Percentiles rank a stretch among this genome's conserved stretches.
phyloP scores from a whole-genome alignment of 2,329 filamentous ascomycete species.

The Trichophyton verrucosum region DNA sequence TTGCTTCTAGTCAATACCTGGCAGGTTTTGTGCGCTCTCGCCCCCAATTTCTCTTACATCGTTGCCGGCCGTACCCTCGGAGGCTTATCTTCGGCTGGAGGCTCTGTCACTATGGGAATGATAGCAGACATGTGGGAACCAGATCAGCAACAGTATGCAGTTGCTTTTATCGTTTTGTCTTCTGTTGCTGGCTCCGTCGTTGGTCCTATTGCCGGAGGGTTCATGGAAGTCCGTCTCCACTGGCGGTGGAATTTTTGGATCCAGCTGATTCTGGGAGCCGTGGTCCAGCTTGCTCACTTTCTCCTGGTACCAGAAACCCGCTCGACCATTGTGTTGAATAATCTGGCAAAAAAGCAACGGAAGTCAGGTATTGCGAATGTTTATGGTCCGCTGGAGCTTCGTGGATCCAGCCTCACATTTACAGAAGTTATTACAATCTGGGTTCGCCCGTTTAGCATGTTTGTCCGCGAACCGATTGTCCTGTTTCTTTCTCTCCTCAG shows the following conservation, averaged over 20 bases:
- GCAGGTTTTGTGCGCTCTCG: slow-evolving; percentile 58
- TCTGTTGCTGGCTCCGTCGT: slow-evolving; percentile 42
- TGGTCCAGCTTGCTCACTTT: slow-evolving; percentile 42
- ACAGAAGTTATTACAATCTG: slow-evolving; percentile 47
- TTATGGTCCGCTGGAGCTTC: slow-evolving; percentile 61
- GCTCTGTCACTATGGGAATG: slow-evolving; percentile 53
- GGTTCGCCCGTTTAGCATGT: slow-evolving; percentile 51
- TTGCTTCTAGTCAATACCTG: slow-evolving; percentile 65
- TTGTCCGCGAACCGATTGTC: slow-evolving; percentile 53
- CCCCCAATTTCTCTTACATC: slow-evolving; percentile 57
- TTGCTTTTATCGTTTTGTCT: slow-evolving; percentile 48
- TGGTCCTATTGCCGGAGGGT: slow-evolving; percentile 42
- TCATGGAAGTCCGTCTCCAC: slow-evolving; percentile 35
- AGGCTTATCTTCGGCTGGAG: slow-evolving; percentile 51
- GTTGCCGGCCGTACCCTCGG: slow-evolving; percentile 56
- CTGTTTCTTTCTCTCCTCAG: slow-evolving; percentile 49
- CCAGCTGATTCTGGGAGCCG: slow-evolving; percentile 45
- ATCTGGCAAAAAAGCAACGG: slow-evolving; percentile 45
- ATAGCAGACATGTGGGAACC: slow-evolving; percentile 51
- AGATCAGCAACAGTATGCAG: slow-evolving; percentile 46
- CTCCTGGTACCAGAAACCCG: slow-evolving; percentile 44
- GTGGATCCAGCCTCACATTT: slow-evolving; percentile 42
- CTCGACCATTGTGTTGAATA: slow-evolving; percentile 45
- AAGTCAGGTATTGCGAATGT: slow-evolving; percentile 46
- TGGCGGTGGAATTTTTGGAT: slow-evolving; percentile 55